Percentiles rank a stretch among this genome's conserved stretches.
Evolutionary conservation across 192 early-diverging fungal species (phyloP).

Genomic region (Gigaspora rosea): DNA sequence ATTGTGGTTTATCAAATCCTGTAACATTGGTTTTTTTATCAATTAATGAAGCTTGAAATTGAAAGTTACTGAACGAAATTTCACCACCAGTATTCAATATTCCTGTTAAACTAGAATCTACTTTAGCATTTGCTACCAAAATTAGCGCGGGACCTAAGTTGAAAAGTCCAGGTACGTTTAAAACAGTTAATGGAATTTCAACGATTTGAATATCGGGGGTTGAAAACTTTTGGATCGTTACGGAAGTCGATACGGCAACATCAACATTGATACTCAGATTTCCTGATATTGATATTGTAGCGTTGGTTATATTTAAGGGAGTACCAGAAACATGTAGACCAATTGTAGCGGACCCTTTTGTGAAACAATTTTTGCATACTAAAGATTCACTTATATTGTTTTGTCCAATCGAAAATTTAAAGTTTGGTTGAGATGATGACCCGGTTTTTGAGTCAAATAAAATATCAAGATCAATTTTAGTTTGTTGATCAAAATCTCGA

Average conservation of each 20-base stretch:
- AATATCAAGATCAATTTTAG: conserved; percentile 7
- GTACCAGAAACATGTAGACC: not conserved
- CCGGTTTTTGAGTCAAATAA: conserved; percentile 23
- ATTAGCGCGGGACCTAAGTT: conserved; percentile 16
- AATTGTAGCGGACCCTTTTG: conserved; percentile 14
- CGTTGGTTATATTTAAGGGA: not conserved
- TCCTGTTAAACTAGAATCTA: not conserved
- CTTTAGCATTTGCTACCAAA: not conserved
- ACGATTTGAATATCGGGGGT: conserved; percentile 18
- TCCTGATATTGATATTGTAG: conserved; percentile 5
- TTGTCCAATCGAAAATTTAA: not conserved
- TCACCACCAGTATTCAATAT: conserved; percentile 1
- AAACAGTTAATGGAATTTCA: not conserved
- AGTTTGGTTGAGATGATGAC: conserved; percentile 20
- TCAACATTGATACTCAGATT: conserved; percentile 15
- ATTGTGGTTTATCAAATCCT: not conserved
- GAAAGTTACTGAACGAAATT: not conserved
- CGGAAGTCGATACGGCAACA: not conserved
- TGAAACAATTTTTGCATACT: conserved; percentile 13
- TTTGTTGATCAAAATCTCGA: not conserved
- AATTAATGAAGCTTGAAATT: too few relatives aligned
- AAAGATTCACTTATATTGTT: conserved; percentile 7
- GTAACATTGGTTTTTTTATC: not conserved
- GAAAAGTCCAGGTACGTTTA: not conserved
- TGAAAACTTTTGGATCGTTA: not conserved